Evolutionary conservation across 768 basidiomycete species (phyloP).

Genomic region (Leccinum subgranulosum): DNA sequence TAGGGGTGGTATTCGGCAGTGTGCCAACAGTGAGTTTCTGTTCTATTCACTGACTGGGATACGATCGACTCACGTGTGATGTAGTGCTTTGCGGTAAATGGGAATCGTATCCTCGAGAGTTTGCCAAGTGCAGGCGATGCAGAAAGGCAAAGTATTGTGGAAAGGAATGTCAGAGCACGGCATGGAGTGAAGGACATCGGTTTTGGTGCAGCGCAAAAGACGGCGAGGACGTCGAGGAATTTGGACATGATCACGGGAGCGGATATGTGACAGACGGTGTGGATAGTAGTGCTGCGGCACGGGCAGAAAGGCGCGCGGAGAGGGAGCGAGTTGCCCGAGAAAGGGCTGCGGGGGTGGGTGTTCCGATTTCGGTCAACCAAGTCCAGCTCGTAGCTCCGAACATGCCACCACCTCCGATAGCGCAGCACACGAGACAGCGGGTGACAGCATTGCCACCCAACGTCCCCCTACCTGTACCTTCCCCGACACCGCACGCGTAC

Average conservation of each 20-base stretch:
- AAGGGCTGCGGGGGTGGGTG: conserved; percentile 15
- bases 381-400: conserved; percentile 12
- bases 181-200: conserved; percentile 94
- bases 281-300: conserved; percentile 14
- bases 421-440: conserved; percentile 25
- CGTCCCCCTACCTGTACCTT: conserved; percentile 21
- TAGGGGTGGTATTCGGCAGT: conserved; percentile 91
- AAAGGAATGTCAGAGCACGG: conserved; percentile 94
- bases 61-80: conserved; percentile 1
- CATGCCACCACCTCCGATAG: conserved; percentile 3
- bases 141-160: conserved; percentile 98
- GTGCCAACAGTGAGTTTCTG: conserved; percentile 80
- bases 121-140: conserved; percentile 95
- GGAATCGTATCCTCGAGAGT: conserved; percentile 91
- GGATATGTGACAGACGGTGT: conserved; percentile 2
- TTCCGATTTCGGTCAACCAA: conserved; percentile 14
- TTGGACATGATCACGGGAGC: conserved; percentile 28
- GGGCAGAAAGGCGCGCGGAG: conserved; percentile 36
- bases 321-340: conserved; percentile 33
- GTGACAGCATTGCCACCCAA: conserved; percentile 29
- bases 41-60: not conserved
- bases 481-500: conserved; percentile 16
- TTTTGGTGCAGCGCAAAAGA: conserved; percentile 86
- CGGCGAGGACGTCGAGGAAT: conserved; percentile 40
- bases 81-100: conserved; percentile 92